Conservation (phyloP, 805 yeast genomes). For the Wickerhamomyces kurtzmanii region DNA sequence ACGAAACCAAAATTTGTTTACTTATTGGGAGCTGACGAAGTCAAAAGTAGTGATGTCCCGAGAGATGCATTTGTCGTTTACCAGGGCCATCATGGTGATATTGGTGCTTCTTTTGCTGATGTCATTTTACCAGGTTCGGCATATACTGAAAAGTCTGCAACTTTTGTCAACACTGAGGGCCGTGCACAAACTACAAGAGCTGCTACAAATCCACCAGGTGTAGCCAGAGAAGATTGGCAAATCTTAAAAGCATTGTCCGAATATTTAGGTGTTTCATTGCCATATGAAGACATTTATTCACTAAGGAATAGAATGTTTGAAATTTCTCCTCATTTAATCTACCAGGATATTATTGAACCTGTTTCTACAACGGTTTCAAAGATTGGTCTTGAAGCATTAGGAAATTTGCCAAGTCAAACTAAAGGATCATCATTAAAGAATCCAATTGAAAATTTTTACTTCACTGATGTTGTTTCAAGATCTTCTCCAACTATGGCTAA, state of each 20-base stretch:
- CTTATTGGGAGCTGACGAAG: constrained; percentile 79
- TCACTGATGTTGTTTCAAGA: constrained; percentile 82
- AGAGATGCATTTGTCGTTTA: constrained; percentile 80
- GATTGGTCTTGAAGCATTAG: constrained; percentile 40
- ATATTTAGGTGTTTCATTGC: constrained; percentile 58
- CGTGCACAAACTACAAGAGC: constrained; percentile 80
- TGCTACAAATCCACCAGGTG: constrained; percentile 81
- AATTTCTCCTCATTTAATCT: constrained; percentile 71
- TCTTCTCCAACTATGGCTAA: constrained; percentile 87
- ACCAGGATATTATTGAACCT: constrained; percentile 69
- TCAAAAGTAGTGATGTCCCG: constrained; percentile 60
- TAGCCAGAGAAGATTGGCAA: constrained; percentile 89
- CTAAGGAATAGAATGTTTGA: constrained; percentile 63
- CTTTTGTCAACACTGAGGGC: constrained; percentile 86
- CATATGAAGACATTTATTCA: constrained; percentile 64
- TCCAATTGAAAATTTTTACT: constrained; percentile 76
- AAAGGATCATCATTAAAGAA: constrained; percentile 44
- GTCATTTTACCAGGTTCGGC: constrained; percentile 83
- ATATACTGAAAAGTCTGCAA: constrained; percentile 78
- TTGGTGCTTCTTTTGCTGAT: constrained; percentile 83
- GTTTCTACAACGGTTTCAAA: constrained; percentile 46
- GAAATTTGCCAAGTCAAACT: constrained; percentile 27
- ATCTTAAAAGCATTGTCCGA: constrained; percentile 77
- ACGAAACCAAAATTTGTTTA: constrained; percentile 67
- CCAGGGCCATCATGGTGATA: constrained; percentile 89